phyloP scores from a whole-genome alignment of 2,329 filamentous ascomycete genomes.

The Fonsecaea nubica region DNA sequence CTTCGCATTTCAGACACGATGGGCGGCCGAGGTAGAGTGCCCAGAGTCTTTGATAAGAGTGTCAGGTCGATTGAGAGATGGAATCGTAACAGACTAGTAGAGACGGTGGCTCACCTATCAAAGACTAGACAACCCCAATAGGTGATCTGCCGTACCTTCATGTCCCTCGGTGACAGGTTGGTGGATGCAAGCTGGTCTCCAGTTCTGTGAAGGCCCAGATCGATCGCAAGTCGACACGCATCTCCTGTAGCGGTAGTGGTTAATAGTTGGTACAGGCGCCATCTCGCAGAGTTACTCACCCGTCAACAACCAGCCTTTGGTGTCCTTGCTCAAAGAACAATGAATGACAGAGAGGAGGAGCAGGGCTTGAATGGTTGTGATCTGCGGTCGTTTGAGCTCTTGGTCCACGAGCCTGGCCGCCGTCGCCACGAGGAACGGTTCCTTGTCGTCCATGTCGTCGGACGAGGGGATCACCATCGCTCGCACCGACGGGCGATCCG shows the following conservation, averaged over 20 bases:
- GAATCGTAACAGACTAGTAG: background rate
- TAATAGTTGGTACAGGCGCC: background rate
- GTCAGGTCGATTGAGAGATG: background rate
- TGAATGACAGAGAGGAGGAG: constrained; percentile 34
- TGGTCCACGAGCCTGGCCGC: constrained; percentile 19
- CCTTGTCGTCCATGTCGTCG: constrained; percentile 16
- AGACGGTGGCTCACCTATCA: constrained; percentile 7
- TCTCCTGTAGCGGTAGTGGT: background rate
- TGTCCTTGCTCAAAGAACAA: constrained; percentile 33
- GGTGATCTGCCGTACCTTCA: constrained; percentile 30
- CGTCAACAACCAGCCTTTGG: constrained; percentile 35
- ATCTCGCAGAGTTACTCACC: background rate
- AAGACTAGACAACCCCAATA: constrained; percentile 36
- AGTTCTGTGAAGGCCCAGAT: constrained; percentile 33
- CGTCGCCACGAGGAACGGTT: constrained; percentile 28
- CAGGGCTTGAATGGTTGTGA: constrained; percentile 34
- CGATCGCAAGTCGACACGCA: constrained; percentile 33
- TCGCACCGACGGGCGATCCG: constrained; percentile 12
- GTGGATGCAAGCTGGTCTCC: constrained; percentile 5
- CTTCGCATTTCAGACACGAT: constrained; percentile 29
- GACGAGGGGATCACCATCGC: constrained; percentile 24
- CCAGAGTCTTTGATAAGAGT: constrained; percentile 21
- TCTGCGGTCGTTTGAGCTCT: constrained; percentile 31
- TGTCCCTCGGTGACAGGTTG: constrained; percentile 27
- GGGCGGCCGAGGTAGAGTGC: constrained; percentile 35